These are phyloP conservation scores for Rhododendron kiyosumense DNA, from an alignment of 148 eudicot species.

Conservation along the genomic window DNA sequence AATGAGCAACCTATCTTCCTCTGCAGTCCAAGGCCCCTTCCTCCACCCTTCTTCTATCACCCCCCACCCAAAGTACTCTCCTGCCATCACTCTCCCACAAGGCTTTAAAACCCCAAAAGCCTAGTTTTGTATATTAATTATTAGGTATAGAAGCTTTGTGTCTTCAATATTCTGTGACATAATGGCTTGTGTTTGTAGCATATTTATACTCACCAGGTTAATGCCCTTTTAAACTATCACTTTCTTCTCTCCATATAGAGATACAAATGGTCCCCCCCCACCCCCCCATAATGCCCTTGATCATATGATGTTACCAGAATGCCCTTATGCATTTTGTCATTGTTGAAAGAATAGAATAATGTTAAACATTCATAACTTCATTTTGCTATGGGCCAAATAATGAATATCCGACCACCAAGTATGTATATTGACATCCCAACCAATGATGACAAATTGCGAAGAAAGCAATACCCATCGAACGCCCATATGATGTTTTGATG, in stretches of 20 bases:
- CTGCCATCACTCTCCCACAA: slow-evolving; percentile 29
- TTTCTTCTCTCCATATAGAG: neutral
- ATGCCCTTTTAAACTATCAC: slow-evolving; percentile 22
- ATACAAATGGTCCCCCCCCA: slow-evolving; percentile 11
- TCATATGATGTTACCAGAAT: slow-evolving; percentile 19
- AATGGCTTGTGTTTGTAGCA: slow-evolving; percentile 19
- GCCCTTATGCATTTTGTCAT: neutral
- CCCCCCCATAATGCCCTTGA: slow-evolving; percentile 14
- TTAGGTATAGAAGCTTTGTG: neutral
- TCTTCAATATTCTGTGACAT: slow-evolving; percentile 30
- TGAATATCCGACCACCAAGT: no score
- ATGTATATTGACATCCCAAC: neutral
- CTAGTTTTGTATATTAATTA: neutral
- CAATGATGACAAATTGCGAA: neutral
- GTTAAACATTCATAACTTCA: neutral
- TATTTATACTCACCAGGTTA: slow-evolving; percentile 39
- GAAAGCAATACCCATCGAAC: neutral
- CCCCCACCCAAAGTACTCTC: slow-evolving; percentile 49
- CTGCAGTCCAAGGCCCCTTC: slow-evolving; percentile 90
- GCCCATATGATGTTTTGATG: neutral
- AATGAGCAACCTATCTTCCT: slow-evolving; percentile 70
- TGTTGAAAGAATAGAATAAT: neutral
- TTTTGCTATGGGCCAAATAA: neutral
- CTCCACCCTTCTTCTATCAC: slow-evolving; percentile 64
- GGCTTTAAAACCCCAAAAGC: neutral